Conservation (phyloP, 805 yeast genomes). For the Monosporozyma siamensis region DNA sequence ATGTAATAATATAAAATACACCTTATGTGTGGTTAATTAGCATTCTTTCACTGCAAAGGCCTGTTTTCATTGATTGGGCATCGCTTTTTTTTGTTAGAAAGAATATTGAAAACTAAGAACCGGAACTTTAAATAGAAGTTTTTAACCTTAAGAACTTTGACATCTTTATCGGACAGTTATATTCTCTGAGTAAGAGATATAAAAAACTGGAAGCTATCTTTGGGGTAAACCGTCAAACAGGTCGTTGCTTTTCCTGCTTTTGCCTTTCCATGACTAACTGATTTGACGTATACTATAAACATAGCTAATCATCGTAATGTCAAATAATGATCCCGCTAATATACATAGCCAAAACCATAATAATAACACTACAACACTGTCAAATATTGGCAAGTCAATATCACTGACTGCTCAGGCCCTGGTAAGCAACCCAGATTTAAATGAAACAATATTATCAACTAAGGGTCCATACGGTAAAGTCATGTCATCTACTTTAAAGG, state of each 20-base stretch:
- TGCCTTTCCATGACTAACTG: neutral
- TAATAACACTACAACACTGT: constrained; percentile 9
- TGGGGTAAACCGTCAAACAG: too few species aligned
- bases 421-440: constrained; percentile 35
- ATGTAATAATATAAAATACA: neutral
- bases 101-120: too few species aligned
- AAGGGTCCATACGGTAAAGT: constrained; percentile 25
- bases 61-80: too few species aligned
- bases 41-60: too few species aligned
- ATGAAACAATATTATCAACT: constrained; percentile 27
- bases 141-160: too few species aligned
- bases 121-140: too few species aligned
- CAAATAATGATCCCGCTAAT: neutral
- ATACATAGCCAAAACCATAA: neutral
- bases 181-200: too few species aligned
- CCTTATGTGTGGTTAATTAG: too few species aligned
- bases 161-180: too few species aligned
- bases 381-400: constrained; percentile 39
- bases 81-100: too few species aligned
- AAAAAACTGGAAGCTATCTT: too few species aligned
- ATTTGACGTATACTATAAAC: neutral
- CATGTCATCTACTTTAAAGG: neutral
- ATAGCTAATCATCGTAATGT: neutral
- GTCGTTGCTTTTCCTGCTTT: neutral
- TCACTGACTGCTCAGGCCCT: constrained; percentile 49